Evolutionary conservation across 345 rosid species (phyloP).

Genomic region (Ceriops decandra): DNA sequence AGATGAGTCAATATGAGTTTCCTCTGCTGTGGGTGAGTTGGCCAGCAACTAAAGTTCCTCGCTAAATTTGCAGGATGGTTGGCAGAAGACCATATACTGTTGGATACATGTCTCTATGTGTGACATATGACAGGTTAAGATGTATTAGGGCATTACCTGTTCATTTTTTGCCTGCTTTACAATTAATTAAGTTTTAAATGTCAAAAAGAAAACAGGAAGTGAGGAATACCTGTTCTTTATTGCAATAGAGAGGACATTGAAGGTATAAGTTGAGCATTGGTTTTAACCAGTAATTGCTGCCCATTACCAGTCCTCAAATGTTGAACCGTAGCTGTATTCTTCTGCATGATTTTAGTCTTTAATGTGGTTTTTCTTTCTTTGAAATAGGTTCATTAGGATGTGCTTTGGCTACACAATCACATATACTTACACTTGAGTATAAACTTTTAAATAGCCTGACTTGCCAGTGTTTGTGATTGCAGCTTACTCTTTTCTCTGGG

Average conservation of each 20-base stretch:
- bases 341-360: neutral
- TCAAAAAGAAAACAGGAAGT: neutral
- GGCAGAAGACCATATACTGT: too few species aligned
- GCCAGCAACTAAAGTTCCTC: too few species aligned
- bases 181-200: neutral
- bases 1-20: too few species aligned
- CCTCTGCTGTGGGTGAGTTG: too few species aligned
- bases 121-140: too few species aligned
- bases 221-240: too few species aligned
- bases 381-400: slow-evolving; percentile 1
- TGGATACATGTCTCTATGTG: too few species aligned
- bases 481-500: slow-evolving; percentile 97
- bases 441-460: slow-evolving; percentile 12
- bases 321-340: neutral
- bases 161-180: neutral
- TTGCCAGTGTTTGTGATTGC: slow-evolving; percentile 38
- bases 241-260: too few species aligned
- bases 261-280: too few species aligned
- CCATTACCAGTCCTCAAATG: neutral
- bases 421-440: neutral
- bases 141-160: neutral
- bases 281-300: neutral
- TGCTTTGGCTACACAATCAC: neutral
- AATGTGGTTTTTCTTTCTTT: neutral
- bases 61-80: too few species aligned